Evolutionary conservation across 805 yeast species (phyloP), one percentile per base, ranked within the genome.

Genomic region (Candida chauliodis): DNA sequence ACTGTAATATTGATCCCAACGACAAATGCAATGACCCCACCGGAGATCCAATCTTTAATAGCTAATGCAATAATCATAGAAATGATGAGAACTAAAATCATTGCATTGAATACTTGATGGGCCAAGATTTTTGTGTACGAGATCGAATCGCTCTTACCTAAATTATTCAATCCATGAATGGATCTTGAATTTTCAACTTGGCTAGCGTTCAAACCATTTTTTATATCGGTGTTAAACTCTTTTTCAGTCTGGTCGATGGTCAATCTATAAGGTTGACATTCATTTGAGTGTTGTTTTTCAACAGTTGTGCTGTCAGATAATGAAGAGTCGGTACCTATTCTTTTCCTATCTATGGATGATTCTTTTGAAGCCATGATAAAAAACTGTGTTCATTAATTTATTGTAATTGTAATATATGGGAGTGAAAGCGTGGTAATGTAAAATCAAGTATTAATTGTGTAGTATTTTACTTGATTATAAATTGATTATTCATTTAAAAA

Each of bases 1-100:
- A 73, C 75, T 8, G 61, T 50, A 23, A 76, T 71, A 42, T 73
- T 73, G 24, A 73, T 56, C 4, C 63, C 52, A 4, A 73, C 65
- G 28, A 73, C 76, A 30, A 63, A 56, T 5, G 64, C 68, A 48
- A 73, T 73, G 10, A 73, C 78, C 8, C 69, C 69, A 25, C 69
- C 69, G 3, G 66, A 59, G 15, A 63, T 63, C 69, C 69, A 63
- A 47, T 63, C 69, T 36, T 50, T 54, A 37, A 63, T 60, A 14
- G 66, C 66, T 26, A 63, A 50, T 8, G 69, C 67, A 40, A 63
- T 63, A 17, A 60, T 42, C 66, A 61, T 58, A 17, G 66, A 61
- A 29, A 61, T 61, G 25, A 63, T 45, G 45, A 63, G 52, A 11
- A 63, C 67, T 37, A 63, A 46, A n/a, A 61, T 58, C 69, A 63